Conservation (phyloP, 116 monocot species). For the Trichopus zeylanicus region DNA sequence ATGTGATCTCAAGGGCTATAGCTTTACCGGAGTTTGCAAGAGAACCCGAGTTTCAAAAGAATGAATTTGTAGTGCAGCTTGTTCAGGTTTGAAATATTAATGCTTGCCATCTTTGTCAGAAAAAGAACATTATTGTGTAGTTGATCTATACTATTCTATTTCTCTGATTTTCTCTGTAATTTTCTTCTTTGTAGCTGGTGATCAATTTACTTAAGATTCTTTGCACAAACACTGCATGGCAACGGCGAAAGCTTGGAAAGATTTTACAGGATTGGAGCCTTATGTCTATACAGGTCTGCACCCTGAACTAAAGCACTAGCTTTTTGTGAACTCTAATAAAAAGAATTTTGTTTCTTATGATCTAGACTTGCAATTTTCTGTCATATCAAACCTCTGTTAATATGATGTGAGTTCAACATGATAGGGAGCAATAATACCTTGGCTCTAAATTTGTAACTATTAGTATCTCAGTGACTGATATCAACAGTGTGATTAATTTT, state of each 20-base stretch:
- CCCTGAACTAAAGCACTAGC: not conserved
- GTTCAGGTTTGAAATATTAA: slow-evolving; percentile 46
- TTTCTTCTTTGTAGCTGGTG: slow-evolving; percentile 41
- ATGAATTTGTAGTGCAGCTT: slow-evolving; percentile 80
- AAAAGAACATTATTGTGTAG: not conserved
- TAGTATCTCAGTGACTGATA: too few relatives aligned
- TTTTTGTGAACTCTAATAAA: not conserved
- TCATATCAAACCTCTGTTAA: too few relatives aligned
- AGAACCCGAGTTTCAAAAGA: slow-evolving; percentile 58
- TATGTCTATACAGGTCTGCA: slow-evolving; percentile 58
- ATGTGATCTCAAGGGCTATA: slow-evolving; percentile 69
- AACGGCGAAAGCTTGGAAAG: slow-evolving; percentile 94
- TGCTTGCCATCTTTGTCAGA: slow-evolving; percentile 6
- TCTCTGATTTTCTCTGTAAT: not conserved
- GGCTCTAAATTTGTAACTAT: too few relatives aligned
- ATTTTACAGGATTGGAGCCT: slow-evolving; percentile 94
- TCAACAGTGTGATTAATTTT: too few relatives aligned
- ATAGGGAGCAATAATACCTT: too few relatives aligned
- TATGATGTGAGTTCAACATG: too few relatives aligned
- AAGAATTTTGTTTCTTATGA: not conserved
- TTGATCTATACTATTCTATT: not conserved
- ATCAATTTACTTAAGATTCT: slow-evolving; percentile 86
- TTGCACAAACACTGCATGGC: slow-evolving; percentile 96
- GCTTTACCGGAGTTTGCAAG: slow-evolving; percentile 37
- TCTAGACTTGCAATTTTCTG: too few relatives aligned